Evolutionary conservation across 805 yeast genomes (phyloP).

Genomic region (Zygoascus bituminiphila): DNA sequence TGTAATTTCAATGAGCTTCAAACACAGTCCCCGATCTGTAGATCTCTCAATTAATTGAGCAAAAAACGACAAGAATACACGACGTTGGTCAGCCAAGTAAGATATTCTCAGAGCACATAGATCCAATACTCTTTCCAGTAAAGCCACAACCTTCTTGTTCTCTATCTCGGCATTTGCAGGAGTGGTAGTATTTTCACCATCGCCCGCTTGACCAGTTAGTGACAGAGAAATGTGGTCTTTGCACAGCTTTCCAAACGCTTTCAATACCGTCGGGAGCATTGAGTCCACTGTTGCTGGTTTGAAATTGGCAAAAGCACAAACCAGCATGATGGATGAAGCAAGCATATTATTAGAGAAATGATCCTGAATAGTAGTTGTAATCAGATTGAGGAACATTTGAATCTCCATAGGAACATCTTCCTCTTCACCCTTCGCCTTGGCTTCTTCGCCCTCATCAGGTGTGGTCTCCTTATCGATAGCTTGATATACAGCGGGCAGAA

Average conservation of each 20-base stretch:
- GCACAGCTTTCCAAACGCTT: conserved; percentile 81
- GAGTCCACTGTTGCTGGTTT: conserved; percentile 70
- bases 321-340: conserved; percentile 73
- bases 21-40: conserved; percentile 62
- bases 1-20: conserved; percentile 67
- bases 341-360: conserved; percentile 66
- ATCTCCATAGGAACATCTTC: conserved; percentile 55
- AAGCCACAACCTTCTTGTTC: conserved; percentile 72
- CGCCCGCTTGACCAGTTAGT: conserved; percentile 11
- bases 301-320: conserved; percentile 56
- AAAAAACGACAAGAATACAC: conserved; percentile 74
- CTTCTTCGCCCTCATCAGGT: conserved; percentile 39
- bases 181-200: conserved; percentile 19
- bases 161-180: conserved; percentile 36
- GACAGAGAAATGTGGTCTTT: conserved; percentile 60
- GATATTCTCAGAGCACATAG: conserved; percentile 76
- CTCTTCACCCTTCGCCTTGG: conserved; percentile 34
- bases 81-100: conserved; percentile 84
- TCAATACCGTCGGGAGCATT: conserved; percentile 66
- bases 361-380: conserved; percentile 66
- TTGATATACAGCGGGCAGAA: conserved; percentile 32
- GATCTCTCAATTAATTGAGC: conserved; percentile 90
- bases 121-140: conserved; percentile 68
- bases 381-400: conserved; percentile 49
- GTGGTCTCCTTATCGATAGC: conserved; percentile 35